Percentiles rank a stretch among this genome's conserved stretches.
Evolutionary conservation across 129 eudicot species (phyloP).

Genomic region (Tagetes patula): DNA sequence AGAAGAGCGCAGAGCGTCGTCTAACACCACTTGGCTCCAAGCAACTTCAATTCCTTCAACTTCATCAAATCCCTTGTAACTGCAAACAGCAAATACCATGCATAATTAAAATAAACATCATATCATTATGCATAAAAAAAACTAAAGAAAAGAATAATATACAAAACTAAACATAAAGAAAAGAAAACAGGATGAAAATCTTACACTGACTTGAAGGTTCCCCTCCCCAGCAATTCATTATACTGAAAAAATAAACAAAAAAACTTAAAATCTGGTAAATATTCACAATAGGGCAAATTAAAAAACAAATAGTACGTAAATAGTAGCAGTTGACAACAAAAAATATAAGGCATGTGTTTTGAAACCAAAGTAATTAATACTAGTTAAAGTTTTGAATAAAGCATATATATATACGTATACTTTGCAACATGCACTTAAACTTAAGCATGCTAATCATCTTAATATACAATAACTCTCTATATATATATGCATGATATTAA

Average conservation of each 20-base stretch:
- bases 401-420: too few relatives aligned
- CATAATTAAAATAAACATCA: neutral
- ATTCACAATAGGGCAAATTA: neutral
- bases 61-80: conserved; percentile 53
- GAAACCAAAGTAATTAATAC: too few relatives aligned
- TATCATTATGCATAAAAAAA: neutral
- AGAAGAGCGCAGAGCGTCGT: conserved; percentile 36
- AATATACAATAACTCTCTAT: too few relatives aligned
- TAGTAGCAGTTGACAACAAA: neutral
- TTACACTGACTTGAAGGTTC: conserved; percentile 47
- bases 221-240: conserved; percentile 47
- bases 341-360: too few relatives aligned
- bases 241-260: conserved; percentile 34
- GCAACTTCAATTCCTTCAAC: conserved; percentile 57
- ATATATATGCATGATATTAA: too few relatives aligned
- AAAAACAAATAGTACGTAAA: neutral
- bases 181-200: neutral
- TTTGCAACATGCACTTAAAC: too few relatives aligned
- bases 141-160: neutral
- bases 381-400: too few relatives aligned
- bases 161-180: neutral
- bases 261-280: conserved; percentile 7
- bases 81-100: neutral
- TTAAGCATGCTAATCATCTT: too few relatives aligned
- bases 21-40: conserved; percentile 46